phyloP scores from a whole-genome alignment of 2,329 filamentous ascomycete species.

The Ambrosiella cleistominuta region DNA sequence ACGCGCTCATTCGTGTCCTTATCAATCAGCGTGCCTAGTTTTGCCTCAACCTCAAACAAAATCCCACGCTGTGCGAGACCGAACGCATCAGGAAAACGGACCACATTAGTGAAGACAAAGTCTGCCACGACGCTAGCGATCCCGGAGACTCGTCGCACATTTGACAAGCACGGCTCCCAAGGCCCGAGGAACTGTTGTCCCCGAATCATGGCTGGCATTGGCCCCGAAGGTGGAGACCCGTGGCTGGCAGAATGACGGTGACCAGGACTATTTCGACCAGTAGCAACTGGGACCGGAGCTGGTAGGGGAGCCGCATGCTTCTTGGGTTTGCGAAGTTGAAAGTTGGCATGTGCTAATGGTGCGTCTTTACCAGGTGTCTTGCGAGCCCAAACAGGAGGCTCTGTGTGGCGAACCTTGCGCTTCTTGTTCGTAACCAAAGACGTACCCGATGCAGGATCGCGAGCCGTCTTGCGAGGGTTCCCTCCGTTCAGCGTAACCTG shows the following conservation, averaged over 20 bases:
- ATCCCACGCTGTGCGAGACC: slow-evolving; percentile 48
- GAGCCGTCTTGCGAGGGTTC: slow-evolving; percentile 9
- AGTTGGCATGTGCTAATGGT: slow-evolving; percentile 27
- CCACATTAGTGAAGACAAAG: slow-evolving; percentile 57
- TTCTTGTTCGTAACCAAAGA: slow-evolving; percentile 23
- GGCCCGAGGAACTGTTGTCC: slow-evolving; percentile 26
- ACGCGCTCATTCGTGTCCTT: slow-evolving; percentile 54
- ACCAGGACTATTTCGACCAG: slow-evolving; percentile 27
- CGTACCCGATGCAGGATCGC: slow-evolving; percentile 3
- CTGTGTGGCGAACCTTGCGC: slow-evolving; percentile 20
- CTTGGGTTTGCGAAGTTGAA: slow-evolving; percentile 25
- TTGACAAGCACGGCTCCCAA: slow-evolving; percentile 53
- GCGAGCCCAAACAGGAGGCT: slow-evolving; percentile 33
- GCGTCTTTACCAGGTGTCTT: slow-evolving; percentile 21
- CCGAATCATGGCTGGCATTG: slow-evolving; percentile 13
- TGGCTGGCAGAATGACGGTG: not conserved
- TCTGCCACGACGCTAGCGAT: slow-evolving; percentile 62
- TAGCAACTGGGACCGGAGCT: slow-evolving; percentile 17
- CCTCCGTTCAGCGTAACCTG: not conserved
- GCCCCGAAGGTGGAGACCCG: slow-evolving; percentile 2
- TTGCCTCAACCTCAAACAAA: slow-evolving; percentile 84
- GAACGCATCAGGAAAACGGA: slow-evolving; percentile 46
- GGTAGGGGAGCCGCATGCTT: slow-evolving; percentile 16
- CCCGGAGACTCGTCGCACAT: slow-evolving; percentile 54
- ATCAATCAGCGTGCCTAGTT: slow-evolving; percentile 68